A percentile compares a stretch with the other conserved stretches of the same genome.
phyloP scores from a whole-genome alignment of 306 rosid species.

The Sicyos edulis region DNA sequence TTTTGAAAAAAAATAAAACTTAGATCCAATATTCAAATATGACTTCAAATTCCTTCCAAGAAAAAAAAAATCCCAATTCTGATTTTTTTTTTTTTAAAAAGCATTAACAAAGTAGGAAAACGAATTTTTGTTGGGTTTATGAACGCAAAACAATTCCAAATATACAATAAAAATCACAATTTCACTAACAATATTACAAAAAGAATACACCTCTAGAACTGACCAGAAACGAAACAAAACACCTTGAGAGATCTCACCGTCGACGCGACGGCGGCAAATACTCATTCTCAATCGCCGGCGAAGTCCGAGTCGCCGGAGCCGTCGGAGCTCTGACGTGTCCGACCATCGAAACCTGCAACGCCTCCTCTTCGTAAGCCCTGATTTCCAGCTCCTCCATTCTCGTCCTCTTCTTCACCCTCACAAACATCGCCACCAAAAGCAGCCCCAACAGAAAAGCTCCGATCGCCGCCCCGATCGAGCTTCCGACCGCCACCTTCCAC shows the following conservation, averaged over 20 bases:
- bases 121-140: neutral
- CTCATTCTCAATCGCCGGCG: slow-evolving; percentile 55
- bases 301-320: slow-evolving; percentile 57
- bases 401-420: slow-evolving; percentile 79
- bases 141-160: neutral
- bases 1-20: no score
- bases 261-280: slow-evolving; percentile 44
- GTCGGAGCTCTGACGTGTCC: slow-evolving; percentile 93
- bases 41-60: no score
- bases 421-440: slow-evolving; percentile 88
- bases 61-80: neutral
- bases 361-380: slow-evolving; percentile 91
- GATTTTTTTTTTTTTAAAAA: no score
- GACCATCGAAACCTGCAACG: slow-evolving; percentile 93
- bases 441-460: slow-evolving; percentile 75
- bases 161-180: neutral
- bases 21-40: neutral
- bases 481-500: slow-evolving; percentile 85
- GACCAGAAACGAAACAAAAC: slow-evolving; percentile 11
- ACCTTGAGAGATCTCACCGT: slow-evolving; percentile 26
- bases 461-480: slow-evolving; percentile 69
- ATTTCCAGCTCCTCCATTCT: slow-evolving; percentile 82
- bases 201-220: slow-evolving; percentile 15
- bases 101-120: neutral
- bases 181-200: slow-evolving; percentile 15